Evolutionary conservation across 805 yeast species (phyloP).

Genomic region (Zygosaccharomyces lentus): DNA sequence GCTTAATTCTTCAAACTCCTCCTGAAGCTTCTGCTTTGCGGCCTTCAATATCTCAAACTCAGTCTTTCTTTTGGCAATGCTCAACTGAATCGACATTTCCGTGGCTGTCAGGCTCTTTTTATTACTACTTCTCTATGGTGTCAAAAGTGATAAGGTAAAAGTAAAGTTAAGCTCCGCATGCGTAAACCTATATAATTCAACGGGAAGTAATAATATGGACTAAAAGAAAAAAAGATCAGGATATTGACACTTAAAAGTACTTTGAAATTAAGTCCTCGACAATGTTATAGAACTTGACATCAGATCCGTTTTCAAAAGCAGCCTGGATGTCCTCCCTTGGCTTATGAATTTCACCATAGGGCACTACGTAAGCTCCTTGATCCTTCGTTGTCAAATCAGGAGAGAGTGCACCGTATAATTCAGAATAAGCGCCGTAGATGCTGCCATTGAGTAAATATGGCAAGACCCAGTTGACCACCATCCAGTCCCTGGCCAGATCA

Average conservation of each 20-base stretch:
- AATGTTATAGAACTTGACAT: conserved; percentile 28
- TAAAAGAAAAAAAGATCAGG: neutral
- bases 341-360: conserved; percentile 35
- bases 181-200: neutral
- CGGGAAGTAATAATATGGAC: neutral
- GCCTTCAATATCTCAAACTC: conserved; percentile 6
- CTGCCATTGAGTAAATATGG: conserved; percentile 19
- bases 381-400: conserved; percentile 32
- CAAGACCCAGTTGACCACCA: conserved; percentile 11
- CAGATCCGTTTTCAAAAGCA: conserved; percentile 29
- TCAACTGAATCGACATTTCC: neutral
- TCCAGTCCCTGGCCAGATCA: conserved; percentile 31
- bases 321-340: conserved; percentile 29
- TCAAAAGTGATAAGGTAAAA: neutral
- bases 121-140: neutral
- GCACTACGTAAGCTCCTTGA: conserved; percentile 36
- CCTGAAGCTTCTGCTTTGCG: conserved; percentile 4
- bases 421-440: conserved; percentile 38
- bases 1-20: conserved; percentile 9
- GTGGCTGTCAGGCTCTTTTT: neutral
- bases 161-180: neutral
- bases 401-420: conserved; percentile 37
- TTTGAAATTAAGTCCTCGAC: conserved; percentile 19
- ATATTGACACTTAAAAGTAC: conserved; percentile 2
- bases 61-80: conserved; percentile 4